Evolutionary conservation across 768 basidiomycete species (phyloP).

Genomic region (Suillus sp.): DNA sequence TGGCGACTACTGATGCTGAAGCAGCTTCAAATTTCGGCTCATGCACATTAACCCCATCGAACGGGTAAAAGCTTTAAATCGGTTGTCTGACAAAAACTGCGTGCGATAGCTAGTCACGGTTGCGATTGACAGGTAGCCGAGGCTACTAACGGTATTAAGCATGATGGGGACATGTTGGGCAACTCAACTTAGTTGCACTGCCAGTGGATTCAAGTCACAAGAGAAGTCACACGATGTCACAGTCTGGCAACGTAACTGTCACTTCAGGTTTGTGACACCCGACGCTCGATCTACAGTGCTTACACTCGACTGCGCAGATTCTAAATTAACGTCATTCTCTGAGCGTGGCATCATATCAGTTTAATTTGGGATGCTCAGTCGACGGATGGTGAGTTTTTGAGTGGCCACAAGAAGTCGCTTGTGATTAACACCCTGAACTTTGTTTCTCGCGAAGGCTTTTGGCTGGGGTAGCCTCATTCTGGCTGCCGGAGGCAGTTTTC

Average conservation of each 20-base stretch:
- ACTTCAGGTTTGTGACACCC: neutral
- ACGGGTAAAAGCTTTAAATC: neutral
- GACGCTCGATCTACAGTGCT: neutral
- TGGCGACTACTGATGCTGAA: neutral
- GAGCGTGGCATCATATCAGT: slow-evolving; percentile 1
- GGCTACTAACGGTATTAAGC: neutral
- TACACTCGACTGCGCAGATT: neutral
- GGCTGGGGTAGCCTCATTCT: slow-evolving; percentile 32
- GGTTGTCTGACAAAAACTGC: neutral
- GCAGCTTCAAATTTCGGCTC: neutral
- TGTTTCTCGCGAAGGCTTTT: slow-evolving; percentile 18
- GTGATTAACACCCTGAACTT: neutral
- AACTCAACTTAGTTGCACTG: neutral
- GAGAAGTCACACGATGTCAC: neutral
- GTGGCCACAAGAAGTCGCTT: neutral
- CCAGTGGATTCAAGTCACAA: neutral
- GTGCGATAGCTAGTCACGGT: neutral
- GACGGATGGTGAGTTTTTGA: slow-evolving; percentile 3
- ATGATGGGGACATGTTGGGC: neutral
- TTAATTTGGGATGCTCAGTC: slow-evolving; percentile 7
- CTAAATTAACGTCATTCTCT: neutral
- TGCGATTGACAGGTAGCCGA: neutral
- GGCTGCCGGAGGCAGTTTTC: slow-evolving; percentile 31
- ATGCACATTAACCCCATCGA: neutral
- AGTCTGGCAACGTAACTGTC: neutral